phyloP scores from a whole-genome alignment of 106 monocot species.

The Acorus gramineus region DNA sequence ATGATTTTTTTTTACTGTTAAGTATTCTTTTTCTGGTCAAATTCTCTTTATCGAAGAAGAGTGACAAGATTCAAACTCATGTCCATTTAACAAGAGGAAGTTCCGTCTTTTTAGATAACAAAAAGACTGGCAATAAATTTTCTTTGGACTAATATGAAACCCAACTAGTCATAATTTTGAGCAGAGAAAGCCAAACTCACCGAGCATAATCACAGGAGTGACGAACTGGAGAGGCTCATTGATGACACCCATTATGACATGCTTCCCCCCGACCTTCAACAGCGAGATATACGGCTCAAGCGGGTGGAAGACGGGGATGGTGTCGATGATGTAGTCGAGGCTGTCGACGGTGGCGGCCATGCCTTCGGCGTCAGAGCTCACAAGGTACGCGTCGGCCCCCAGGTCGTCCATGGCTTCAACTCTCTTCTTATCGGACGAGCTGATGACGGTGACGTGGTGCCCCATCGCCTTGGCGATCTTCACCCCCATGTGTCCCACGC shows the following conservation, averaged over 20 bases:
- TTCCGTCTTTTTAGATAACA: too few species aligned
- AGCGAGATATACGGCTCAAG: slow-evolving; percentile 78
- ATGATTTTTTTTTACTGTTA: too few species aligned
- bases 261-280: slow-evolving; percentile 65
- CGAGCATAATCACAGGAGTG: slow-evolving; percentile 60
- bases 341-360: slow-evolving; percentile 42
- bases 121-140: too few species aligned
- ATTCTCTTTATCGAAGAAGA: too few species aligned
- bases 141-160: too few species aligned
- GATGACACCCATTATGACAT: slow-evolving; percentile 76
- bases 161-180: too few species aligned
- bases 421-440: slow-evolving; percentile 82
- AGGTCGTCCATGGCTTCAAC: slow-evolving; percentile 73
- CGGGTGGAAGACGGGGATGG: slow-evolving; percentile 69
- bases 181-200: slow-evolving; percentile 6
- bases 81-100: too few species aligned
- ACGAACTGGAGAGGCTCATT: slow-evolving; percentile 78
- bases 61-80: too few species aligned
- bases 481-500: slow-evolving; percentile 96
- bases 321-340: slow-evolving; percentile 95
- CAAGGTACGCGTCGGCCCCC: slow-evolving; percentile 68
- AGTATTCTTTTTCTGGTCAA: too few species aligned
- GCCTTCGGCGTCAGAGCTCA: slow-evolving; percentile 54
- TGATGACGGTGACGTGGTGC: slow-evolving; percentile 93
- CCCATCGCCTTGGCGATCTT: slow-evolving; percentile 95